Evolutionary conservation across 2,329 filamentous ascomycete genomes (phyloP).

Genomic region (Diaporthe batatas): DNA sequence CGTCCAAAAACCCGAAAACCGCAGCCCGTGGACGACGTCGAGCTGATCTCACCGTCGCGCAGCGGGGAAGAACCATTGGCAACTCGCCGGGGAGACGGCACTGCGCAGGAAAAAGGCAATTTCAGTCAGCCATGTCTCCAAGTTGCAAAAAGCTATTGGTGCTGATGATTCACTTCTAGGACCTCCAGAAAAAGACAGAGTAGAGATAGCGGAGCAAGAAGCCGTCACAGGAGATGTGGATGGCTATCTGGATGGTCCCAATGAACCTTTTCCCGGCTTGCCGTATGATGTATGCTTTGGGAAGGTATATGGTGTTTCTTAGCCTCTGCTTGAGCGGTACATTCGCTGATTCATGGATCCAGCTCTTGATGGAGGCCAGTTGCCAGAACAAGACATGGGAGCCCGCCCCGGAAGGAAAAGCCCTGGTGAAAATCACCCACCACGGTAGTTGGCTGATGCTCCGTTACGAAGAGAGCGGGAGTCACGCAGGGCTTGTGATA

Average conservation of each 20-base stretch:
- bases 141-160: neutral
- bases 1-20: neutral
- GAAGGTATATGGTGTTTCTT: constrained; percentile 21
- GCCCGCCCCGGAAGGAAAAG: neutral
- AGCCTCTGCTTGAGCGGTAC: neutral
- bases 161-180: neutral
- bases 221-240: neutral
- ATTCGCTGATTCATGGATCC: constrained; percentile 1
- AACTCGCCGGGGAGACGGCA: neutral
- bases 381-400: neutral
- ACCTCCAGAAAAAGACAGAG: neutral
- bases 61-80: neutral
- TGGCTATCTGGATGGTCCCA: neutral
- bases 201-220: neutral
- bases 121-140: neutral
- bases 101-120: neutral
- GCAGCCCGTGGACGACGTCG: neutral
- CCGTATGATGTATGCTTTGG: constrained; percentile 38
- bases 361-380: constrained; percentile 31
- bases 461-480: constrained; percentile 21
- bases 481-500: constrained; percentile 1
- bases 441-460: constrained; percentile 16
- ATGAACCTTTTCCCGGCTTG: constrained; percentile 14
- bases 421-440: constrained; percentile 16
- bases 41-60: neutral